These are phyloP conservation scores for Bidens hawaiensis DNA, from an alignment of 140 eudicot genomes.

Conservation along the genomic window DNA sequence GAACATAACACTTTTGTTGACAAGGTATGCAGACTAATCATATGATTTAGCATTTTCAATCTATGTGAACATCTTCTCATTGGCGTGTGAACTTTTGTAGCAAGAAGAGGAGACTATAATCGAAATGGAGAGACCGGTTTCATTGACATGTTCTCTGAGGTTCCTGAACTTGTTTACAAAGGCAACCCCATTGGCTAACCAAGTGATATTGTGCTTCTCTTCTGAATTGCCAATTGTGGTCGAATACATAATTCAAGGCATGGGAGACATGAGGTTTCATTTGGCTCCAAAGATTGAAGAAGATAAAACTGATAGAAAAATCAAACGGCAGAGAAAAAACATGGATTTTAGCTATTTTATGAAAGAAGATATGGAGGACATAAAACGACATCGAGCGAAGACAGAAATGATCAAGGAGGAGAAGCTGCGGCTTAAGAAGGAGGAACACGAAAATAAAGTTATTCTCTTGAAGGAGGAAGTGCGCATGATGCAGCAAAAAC, in stretches of 20 bases:
- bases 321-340: conserved; percentile 29
- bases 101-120: conserved; percentile 67
- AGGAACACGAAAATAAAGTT: no score
- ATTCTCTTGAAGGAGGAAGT: no score
- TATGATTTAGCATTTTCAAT: background rate
- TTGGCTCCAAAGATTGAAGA: conserved; percentile 61
- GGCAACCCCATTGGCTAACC: conserved; percentile 56
- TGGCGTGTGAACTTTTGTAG: conserved; percentile 27
- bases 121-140: conserved; percentile 51
- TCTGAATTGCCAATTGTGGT: conserved; percentile 53
- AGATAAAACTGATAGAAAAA: conserved; percentile 38
- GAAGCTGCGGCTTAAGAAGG: no score
- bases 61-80: conserved; percentile 17
- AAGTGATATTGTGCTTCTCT: conserved; percentile 54
- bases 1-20: conserved; percentile 51
- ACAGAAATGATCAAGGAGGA: no score
- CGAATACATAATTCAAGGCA: conserved; percentile 61
- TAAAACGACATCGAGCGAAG: no score
- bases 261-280: conserved; percentile 51
- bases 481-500: no score
- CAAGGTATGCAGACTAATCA: conserved; percentile 31
- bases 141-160: conserved; percentile 50
- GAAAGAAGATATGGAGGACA: no score
- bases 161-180: conserved; percentile 58
- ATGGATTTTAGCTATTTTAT: no score